These are phyloP conservation scores for Sporobolus alterniflorus DNA, from an alignment of 202 grass and related monocot species.

Conservation along the genomic window DNA sequence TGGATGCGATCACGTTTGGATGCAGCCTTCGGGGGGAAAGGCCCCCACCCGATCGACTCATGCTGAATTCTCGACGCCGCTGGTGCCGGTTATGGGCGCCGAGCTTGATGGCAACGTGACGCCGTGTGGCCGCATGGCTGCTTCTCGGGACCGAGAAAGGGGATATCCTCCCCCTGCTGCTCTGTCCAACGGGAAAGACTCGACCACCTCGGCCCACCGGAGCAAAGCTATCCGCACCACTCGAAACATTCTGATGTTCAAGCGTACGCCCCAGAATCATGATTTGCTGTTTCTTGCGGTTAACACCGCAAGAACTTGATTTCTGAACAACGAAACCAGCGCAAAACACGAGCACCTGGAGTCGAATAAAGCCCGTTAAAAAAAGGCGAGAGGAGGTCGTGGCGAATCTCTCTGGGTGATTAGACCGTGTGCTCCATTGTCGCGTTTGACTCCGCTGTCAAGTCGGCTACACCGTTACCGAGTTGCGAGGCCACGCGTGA, in stretches of 20 bases:
- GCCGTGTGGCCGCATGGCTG: not conserved
- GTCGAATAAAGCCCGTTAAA: no score
- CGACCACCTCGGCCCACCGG: constrained; percentile 33
- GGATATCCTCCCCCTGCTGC: not conserved
- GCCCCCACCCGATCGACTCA: not conserved
- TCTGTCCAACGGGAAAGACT: constrained; percentile 25
- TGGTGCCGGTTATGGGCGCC: not conserved
- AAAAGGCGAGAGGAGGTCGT: not conserved
- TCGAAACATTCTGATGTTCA: not conserved
- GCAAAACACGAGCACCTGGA: constrained; percentile 9
- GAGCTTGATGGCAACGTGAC: constrained; percentile 23
- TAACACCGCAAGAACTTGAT: not conserved
- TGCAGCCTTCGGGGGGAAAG: constrained; percentile 43
- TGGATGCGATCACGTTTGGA: constrained; percentile 13
- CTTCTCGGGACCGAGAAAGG: not conserved
- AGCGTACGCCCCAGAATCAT: not conserved
- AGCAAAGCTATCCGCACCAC: not conserved
- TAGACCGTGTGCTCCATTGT: constrained; percentile 4
- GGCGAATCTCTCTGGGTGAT: constrained; percentile 2
- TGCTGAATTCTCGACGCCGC: not conserved
- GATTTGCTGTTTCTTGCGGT: not conserved
- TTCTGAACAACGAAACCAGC: not conserved
- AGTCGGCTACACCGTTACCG: constrained; percentile 2
- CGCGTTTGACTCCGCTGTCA: constrained; percentile 28
- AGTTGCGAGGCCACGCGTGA: not conserved